Evolutionary conservation across 495 filamentous ascomycete genomes (phyloP).

Genomic region (Usnea hakonensis): DNA sequence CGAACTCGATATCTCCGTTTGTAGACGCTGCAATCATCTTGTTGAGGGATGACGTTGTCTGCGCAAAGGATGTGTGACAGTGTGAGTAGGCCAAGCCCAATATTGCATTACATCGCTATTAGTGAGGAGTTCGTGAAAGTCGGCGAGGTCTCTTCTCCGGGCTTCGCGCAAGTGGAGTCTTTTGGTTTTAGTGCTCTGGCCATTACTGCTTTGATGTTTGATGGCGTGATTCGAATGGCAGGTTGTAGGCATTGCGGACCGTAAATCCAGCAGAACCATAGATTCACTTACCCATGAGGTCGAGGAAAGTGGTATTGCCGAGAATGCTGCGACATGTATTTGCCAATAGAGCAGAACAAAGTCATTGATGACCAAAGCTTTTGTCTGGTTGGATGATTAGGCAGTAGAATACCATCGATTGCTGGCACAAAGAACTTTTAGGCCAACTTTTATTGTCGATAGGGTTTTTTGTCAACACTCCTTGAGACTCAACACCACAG

Average conservation of each 20-base stretch:
- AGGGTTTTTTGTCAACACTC: neutral
- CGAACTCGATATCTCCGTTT: slow-evolving; percentile 32
- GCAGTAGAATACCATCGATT: no score
- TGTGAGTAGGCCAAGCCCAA: slow-evolving; percentile 17
- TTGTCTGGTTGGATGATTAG: no score
- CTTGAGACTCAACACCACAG: neutral
- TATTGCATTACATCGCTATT: slow-evolving; percentile 18
- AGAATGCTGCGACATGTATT: no score
- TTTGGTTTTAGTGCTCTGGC: neutral
- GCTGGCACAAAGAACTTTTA: neutral
- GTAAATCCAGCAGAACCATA: no score
- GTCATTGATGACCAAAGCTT: no score
- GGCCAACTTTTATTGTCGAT: no score
- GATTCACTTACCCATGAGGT: no score
- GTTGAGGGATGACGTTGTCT: slow-evolving; percentile 59
- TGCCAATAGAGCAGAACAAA: no score
- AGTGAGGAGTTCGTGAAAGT: slow-evolving; percentile 12
- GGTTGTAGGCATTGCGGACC: neutral
- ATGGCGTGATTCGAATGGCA: neutral
- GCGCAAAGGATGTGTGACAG: slow-evolving; percentile 4
- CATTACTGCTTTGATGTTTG: neutral
- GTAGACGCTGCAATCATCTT: slow-evolving; percentile 72
- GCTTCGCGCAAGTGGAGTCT: slow-evolving; percentile 10
- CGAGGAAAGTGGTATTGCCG: no score
- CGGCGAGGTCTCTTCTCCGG: slow-evolving; percentile 10